These are phyloP conservation scores for Talaromyces proteolyticus DNA, from an alignment of 495 filamentous ascomycete genomes.

Conservation along the genomic window DNA sequence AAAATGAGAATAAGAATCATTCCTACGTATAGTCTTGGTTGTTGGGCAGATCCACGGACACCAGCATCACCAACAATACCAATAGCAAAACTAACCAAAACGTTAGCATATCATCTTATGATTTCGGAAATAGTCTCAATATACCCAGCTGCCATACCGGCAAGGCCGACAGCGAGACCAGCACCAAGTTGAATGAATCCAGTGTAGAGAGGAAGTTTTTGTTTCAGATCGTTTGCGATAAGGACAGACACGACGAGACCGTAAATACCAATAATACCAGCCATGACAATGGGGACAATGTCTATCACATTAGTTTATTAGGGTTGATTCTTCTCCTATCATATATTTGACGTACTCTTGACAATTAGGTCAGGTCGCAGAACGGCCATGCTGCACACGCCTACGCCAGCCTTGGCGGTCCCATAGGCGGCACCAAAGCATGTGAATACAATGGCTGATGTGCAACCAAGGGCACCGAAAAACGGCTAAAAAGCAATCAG, in stretches of 20 bases:
- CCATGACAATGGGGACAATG: constrained; percentile 99
- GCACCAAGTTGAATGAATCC: constrained; percentile 97
- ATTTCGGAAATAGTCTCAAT: constrained; percentile 11
- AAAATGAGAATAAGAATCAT: constrained; percentile 99
- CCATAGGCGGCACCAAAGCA: constrained; percentile 98
- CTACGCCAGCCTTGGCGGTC: constrained; percentile 98
- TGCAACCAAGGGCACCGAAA: constrained; percentile 99
- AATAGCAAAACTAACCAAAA: constrained; percentile 70
- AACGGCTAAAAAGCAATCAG: constrained; percentile 62
- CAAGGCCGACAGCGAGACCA: constrained; percentile 91
- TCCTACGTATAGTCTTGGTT: constrained; percentile 96
- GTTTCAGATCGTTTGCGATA: constrained; percentile 85
- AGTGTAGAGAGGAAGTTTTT: constrained; percentile 81
- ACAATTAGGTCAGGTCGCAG: constrained; percentile 96
- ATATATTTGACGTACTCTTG: constrained; percentile 98
- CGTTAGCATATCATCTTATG: constrained; percentile 3
- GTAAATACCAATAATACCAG: constrained; percentile 99
- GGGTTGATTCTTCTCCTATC: background rate
- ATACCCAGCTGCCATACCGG: constrained; percentile 92
- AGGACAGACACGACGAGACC: constrained; percentile 97
- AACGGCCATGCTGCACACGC: constrained; percentile 97
- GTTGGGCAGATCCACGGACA: constrained; percentile 96
- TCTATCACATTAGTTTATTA: constrained; percentile 52
- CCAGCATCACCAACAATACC: constrained; percentile 99
- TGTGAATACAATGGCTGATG: constrained; percentile 96